These are phyloP conservation scores for Plantago major DNA, from an alignment of 257 asterid species.

Conservation along the genomic window DNA sequence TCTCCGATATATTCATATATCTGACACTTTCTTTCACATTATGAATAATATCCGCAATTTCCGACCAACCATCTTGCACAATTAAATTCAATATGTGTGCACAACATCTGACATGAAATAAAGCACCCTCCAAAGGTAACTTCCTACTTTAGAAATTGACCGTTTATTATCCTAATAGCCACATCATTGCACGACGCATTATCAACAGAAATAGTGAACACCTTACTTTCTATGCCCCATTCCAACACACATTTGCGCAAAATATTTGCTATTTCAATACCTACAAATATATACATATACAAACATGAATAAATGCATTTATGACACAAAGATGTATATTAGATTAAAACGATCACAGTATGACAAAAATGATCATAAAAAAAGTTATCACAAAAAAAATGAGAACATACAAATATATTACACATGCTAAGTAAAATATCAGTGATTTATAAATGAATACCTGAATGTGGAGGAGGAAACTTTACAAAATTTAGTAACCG, in stretches of 20 bases:
- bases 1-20: neutral
- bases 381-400: too few species aligned
- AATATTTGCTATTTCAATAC: neutral
- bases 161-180: neutral
- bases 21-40: neutral
- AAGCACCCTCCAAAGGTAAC: neutral
- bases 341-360: too few species aligned
- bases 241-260: neutral
- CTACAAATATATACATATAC: neutral
- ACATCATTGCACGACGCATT: neutral
- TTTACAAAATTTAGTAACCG: neutral
- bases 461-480: neutral
- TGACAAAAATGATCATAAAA: too few species aligned
- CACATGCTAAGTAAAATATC: too few species aligned
- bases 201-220: neutral
- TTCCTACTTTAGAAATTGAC: neutral
- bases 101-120: neutral
- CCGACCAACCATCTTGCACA: neutral
- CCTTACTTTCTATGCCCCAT: neutral
- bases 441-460: neutral
- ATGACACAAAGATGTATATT: neutral
- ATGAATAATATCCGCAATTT: neutral
- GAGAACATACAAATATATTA: too few species aligned
- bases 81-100: neutral
- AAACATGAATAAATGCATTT: too few species aligned